A percentile compares a stretch with the other conserved stretches of the same genome.
phyloP scores from a whole-genome alignment of 2,329 filamentous ascomycete species.

The Microdochium paspali region DNA sequence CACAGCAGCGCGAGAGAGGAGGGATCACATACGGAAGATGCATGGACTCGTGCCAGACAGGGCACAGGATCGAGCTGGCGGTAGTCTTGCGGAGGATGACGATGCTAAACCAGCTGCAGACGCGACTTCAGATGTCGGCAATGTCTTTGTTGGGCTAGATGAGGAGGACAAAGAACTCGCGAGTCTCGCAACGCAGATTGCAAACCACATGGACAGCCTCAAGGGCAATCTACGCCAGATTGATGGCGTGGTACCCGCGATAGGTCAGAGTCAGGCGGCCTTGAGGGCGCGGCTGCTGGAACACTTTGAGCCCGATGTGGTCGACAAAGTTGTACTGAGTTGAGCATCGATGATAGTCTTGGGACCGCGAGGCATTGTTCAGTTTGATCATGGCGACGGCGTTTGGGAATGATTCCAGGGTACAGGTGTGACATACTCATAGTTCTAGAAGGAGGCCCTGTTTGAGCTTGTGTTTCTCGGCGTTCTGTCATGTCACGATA shows the following conservation, averaged over 20 bases:
- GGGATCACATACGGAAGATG: constrained; percentile 36
- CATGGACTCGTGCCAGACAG: constrained; percentile 38
- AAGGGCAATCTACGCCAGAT: constrained; percentile 43
- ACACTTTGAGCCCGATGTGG: neutral
- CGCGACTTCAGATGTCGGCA: constrained; percentile 8
- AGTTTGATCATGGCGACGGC: no score
- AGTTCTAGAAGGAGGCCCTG: no score
- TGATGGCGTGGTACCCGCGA: constrained; percentile 38
- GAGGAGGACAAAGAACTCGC: constrained; percentile 32
- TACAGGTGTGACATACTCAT: no score
- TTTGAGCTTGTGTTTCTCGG: no score
- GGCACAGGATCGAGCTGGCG: constrained; percentile 3
- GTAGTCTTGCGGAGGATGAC: constrained; percentile 3
- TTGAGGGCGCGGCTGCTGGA: constrained; percentile 34
- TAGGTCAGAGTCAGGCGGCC: constrained; percentile 36
- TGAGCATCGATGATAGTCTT: neutral
- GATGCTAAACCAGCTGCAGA: constrained; percentile 9
- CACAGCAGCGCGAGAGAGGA: constrained; percentile 40
- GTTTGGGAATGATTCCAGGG: no score
- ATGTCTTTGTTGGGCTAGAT: constrained; percentile 18
- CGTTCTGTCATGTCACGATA: no score
- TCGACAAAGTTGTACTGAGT: neutral
- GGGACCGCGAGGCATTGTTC: no score
- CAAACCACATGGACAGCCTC: constrained; percentile 48
- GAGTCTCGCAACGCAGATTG: constrained; percentile 36